Evolutionary conservation across 345 rosid species (phyloP).

Genomic region (Nasturtium officinale): DNA sequence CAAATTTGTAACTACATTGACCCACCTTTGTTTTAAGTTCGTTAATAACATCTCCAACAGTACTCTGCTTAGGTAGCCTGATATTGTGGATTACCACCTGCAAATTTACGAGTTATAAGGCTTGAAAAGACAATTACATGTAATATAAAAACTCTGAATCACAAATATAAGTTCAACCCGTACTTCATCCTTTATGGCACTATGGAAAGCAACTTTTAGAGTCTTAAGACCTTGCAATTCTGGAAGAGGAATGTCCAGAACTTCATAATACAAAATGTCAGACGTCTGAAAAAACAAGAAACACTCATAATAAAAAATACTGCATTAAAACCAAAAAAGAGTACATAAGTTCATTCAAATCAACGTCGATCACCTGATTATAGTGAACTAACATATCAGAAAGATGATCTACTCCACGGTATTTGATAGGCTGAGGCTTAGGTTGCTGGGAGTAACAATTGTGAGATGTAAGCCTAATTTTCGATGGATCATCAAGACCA

Average conservation of each 20-base stretch:
- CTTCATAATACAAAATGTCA: slow-evolving; percentile 94
- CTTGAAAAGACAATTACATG: slow-evolving; percentile 7
- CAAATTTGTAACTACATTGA: slow-evolving; percentile 19
- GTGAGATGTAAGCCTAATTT: slow-evolving; percentile 93
- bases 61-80: slow-evolving; percentile 95
- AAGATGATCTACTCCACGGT: slow-evolving; percentile 83
- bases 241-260: slow-evolving; percentile 97
- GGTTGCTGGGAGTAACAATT: slow-evolving; percentile 99
- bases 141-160: neutral
- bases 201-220: slow-evolving; percentile 90
- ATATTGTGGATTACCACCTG: slow-evolving; percentile 80
- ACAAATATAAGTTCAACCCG: slow-evolving; percentile 26
- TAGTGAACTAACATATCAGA: slow-evolving; percentile 91
- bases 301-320: slow-evolving; percentile 21
- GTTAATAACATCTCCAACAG: slow-evolving; percentile 86
- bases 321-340: neutral
- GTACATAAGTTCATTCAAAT: slow-evolving; percentile 7
- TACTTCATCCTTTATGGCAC: slow-evolving; percentile 85
- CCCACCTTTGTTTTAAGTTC: slow-evolving; percentile 87
- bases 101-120: slow-evolving; percentile 30
- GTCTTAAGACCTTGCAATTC: slow-evolving; percentile 92
- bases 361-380: slow-evolving; percentile 66
- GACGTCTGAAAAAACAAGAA: slow-evolving; percentile 64
- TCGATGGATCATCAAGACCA: slow-evolving; percentile 87
- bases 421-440: slow-evolving; percentile 90